Conservation (phyloP, 2,329 filamentous ascomycete species). For the Arthrobotrys sinensis region DNA sequence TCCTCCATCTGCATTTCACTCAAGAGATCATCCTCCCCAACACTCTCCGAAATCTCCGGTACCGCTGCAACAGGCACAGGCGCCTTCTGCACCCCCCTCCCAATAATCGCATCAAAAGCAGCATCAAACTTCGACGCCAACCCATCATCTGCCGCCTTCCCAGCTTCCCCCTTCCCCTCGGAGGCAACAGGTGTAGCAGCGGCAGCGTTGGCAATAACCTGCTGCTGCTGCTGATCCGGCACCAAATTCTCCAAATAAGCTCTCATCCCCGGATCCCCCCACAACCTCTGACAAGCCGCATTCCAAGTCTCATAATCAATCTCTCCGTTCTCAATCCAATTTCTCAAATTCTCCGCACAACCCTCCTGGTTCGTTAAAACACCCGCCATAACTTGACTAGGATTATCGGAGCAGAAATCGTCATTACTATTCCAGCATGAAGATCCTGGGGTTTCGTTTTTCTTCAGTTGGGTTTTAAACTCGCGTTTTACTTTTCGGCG, state of each 20-base stretch:
- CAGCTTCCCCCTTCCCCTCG: conserved; percentile 8
- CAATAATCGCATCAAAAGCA: conserved; percentile 54
- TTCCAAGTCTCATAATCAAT: conserved; percentile 54
- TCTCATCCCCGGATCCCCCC: conserved; percentile 49
- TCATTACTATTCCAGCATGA: conserved; percentile 52
- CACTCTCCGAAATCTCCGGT: background rate
- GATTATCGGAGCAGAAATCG: conserved; percentile 47
- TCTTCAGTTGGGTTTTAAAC: conserved; percentile 63
- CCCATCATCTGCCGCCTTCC: conserved; percentile 28
- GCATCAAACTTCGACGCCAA: conserved; percentile 55
- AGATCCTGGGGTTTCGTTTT: conserved; percentile 56
- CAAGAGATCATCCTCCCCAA: background rate
- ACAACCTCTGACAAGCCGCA: conserved; percentile 52
- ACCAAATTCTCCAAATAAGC: conserved; percentile 41
- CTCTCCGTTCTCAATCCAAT: conserved; percentile 52
- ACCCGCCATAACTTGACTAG: conserved; percentile 44
- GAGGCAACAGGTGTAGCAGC: background rate
- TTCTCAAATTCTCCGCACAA: conserved; percentile 46
- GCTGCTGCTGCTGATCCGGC: conserved; percentile 26
- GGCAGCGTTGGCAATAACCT: background rate
- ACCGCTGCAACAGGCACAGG: background rate
- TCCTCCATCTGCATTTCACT: conserved; percentile 42
- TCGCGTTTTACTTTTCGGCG: conserved; percentile 65
- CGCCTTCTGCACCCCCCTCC: conserved; percentile 22
- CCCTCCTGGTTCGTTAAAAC: conserved; percentile 49